Base-by-base conservation (phyloP, 345 rosid genomes). In the Ricinus communis region DNA sequence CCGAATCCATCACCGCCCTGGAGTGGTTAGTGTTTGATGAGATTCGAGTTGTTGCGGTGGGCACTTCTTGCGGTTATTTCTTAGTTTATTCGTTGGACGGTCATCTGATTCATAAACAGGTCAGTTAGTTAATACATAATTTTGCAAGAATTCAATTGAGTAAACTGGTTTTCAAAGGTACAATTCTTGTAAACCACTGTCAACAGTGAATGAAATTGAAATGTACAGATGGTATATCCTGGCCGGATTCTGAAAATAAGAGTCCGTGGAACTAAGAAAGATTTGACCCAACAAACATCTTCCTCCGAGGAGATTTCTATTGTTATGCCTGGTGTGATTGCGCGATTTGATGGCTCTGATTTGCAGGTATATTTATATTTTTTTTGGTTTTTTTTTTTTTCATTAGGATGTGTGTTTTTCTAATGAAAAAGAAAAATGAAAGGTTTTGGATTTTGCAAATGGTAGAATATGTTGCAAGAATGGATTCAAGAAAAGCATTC, bases 21-120 rank as follows among this genome's bases (percentile, higher is more conserved):
- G 97, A 89, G 55, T 95, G 99, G 98, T 70, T 95, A 65, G 91
- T 85, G 45, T 89, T 88, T 69, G 94, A 95, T 36, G 93, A 89
- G 5, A 61, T 88, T 62, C 82, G 88, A 64, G 98, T 82, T 58
- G 67, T 90, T 60, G 91, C 83, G 4, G 85, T 85, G 2, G 98
- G 98, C 43, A 95, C 99, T 41, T 95, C 99, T 2, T 76, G 85
- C 52, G 97, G 98, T 10, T 87, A 87, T 77, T 78, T 95, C 70
- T 55, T 95, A 76, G 47, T 92, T 75, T 95, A 85, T 81, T 86
- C 93, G 53, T 52, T 85, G 72, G 56, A 79, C 21, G 97, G 97
- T 25, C 86, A 85, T 78, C 78, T 92, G 84, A 80, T 95, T 38
- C 97, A 92, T 72, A 88, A 81, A 31, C 98, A 94, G 91, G 97